Evolutionary conservation across 108 stramenopile genomes (phyloP).

Genomic region (Aureococcus anophagefferens): DNA sequence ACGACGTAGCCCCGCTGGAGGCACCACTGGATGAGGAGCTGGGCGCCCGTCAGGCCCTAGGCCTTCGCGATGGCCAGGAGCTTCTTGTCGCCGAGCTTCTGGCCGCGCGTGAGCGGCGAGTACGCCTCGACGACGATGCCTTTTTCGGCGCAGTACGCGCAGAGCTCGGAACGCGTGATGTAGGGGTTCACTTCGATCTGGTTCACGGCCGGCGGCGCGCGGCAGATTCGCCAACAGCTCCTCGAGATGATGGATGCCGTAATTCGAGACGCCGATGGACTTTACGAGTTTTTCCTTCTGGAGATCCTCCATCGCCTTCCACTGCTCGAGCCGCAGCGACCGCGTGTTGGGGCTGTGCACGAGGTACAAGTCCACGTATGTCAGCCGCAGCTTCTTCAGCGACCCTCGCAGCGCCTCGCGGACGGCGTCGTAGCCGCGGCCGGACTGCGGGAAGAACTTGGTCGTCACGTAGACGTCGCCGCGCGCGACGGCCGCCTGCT

Average conservation of each 20-base stretch:
- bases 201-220: no score
- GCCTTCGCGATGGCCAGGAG: constrained; percentile 9
- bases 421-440: constrained; percentile 14
- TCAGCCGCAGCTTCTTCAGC: constrained; percentile 15
- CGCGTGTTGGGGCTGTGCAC: constrained; percentile 20
- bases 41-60: constrained; percentile 11
- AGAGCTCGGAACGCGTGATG: constrained; percentile 15
- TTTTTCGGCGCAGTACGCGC: constrained; percentile 12
- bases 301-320: constrained; percentile 7
- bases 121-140: constrained; percentile 23
- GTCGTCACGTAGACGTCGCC: constrained; percentile 18
- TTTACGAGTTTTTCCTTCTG: constrained; percentile 11
- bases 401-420: not conserved
- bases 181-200: constrained; percentile 32
- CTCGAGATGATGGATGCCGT: constrained; percentile 5
- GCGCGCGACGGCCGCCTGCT: constrained; percentile 8
- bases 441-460: constrained; percentile 15
- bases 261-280: constrained; percentile 23
- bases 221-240: constrained; percentile 5
- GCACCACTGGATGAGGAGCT: constrained; percentile 28
- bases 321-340: constrained; percentile 1
- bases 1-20: constrained; percentile 22
- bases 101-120: constrained; percentile 17
- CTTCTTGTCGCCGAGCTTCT: constrained; percentile 4
- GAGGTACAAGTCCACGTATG: constrained; percentile 24